Base-by-base conservation (phyloP, 2,329 filamentous ascomycete species). In the Penicillium italicum region DNA sequence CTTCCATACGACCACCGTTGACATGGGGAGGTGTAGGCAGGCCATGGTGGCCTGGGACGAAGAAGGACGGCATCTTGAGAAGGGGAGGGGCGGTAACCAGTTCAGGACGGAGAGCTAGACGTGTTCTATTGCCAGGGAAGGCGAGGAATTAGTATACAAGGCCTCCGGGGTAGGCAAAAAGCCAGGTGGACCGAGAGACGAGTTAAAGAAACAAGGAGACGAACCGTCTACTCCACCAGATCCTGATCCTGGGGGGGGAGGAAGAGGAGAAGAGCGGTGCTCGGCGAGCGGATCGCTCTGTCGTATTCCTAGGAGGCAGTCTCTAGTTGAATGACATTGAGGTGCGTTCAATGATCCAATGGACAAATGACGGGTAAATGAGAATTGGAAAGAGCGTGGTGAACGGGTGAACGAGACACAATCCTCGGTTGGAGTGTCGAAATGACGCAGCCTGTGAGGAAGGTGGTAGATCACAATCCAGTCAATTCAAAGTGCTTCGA, bases 11-110 rank as follows among this genome's bases (percentile, higher is more conserved):
- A 61, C 67, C 67, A 65, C 66, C 68, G 52, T 69, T 65, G 63
- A 75, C 59, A 61, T 76, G 72, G 55, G 74, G 74, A 59, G 74
- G 74, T 37, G 74, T 76, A 41, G 74, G 74, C 50, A 76, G 70
- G 71, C 71, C 69, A 36, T 53, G 51, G 53, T 74, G 71, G 66
- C 72, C 69, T 57, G 73, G 68, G 54, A 66, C 66, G 69, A 68
- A 76, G 64, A 76, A 76, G 53, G 74, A 76, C 63, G 74, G 74
- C 74, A 76, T 76, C 63, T 65, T 61, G 62, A 59, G 31, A 53
- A 26, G 26, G 41, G 58, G 55, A 49, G 38, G 44, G 56, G 59
- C 50, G 58, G 47, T 44, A 56, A 67, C 69, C 69, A 68, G 66
- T 64, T 68, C 67, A 73, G 68, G 69, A 66, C 62, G 69, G 66